Evolutionary conservation across 2,329 filamentous ascomycete species (phyloP).

Genomic region (Bipolaris victoriae): DNA sequence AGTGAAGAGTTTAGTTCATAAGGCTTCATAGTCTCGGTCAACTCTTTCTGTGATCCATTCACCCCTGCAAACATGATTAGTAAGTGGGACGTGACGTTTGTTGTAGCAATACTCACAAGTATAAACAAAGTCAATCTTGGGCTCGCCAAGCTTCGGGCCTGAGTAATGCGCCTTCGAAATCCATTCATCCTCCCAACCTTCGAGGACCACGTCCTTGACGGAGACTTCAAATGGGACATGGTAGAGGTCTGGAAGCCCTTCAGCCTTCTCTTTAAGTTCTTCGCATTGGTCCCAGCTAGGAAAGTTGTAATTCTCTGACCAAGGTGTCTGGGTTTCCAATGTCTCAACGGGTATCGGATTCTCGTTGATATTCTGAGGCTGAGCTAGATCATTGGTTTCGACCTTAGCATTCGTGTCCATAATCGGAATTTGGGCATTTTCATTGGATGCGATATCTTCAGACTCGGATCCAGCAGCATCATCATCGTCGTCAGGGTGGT

Average conservation of each 20-base stretch:
- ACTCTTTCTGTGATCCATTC: slow-evolving; percentile 52
- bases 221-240: neutral
- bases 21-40: slow-evolving; percentile 45
- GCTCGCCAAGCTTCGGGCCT: slow-evolving; percentile 43
- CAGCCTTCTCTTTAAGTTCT: neutral
- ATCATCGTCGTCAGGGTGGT: neutral
- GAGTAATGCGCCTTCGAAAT: slow-evolving; percentile 46
- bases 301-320: neutral
- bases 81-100: neutral
- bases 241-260: neutral
- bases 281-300: neutral
- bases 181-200: slow-evolving; percentile 55
- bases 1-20: slow-evolving; percentile 52
- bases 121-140: slow-evolving; percentile 53
- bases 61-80: slow-evolving; percentile 50
- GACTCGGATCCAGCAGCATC: neutral
- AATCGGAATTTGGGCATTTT: neutral
- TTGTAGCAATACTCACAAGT: neutral
- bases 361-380: neutral
- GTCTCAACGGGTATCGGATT: neutral
- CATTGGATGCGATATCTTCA: neutral
- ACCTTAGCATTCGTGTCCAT: neutral
- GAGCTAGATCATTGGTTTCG: neutral
- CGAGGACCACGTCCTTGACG: slow-evolving; percentile 41
- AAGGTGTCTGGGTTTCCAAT: neutral